Base-by-base conservation (phyloP, 352 stramenopile genomes). In the Blastocystis sp. region DNA sequence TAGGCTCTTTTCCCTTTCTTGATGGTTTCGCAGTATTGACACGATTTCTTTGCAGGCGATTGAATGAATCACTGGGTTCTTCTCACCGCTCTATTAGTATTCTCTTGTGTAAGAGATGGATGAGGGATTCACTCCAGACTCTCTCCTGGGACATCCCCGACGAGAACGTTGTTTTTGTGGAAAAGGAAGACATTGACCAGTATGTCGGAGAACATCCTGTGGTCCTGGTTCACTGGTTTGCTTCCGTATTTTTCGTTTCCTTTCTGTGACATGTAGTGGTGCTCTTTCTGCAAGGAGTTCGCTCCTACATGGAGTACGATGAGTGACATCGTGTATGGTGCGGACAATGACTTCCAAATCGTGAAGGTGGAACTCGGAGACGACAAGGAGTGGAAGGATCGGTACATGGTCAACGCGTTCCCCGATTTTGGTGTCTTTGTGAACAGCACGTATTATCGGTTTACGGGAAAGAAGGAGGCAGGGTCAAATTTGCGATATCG, bases 371-470 rank as follows among this genome's bases (percentile, higher is more conserved):
- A 73, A 51, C 18, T 73, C 7, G 61, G 61, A 51, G 61, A 73
- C 29, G 61, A 73, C 29, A 73, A 73, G 18, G 61, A 73, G 29
- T 73, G 36, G 32, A 51, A 51, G 18, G 61, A 73, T 48, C 61
- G 61, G 4, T 73, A 51, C 36, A 51, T 29, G 21, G 61, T 73
- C 32, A 51, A 32, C n/a, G 29, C 36, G 4, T 73, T 73, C 18
- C 61, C 61, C 8, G 61, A 73, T 46, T 73, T 73, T 51, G 61
- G 61, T 36, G 61, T 73, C 32, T 73, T 73, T 73, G 61, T 73
- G 4, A 51, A 73, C 29, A 40, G 61, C 16, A 51, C 27, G 18
- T 73, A 73, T 51, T 46, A 51, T 29, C 61, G 61, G n/a, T 73
- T 27, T 40, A 73, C 27, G 16, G 61, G 61, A 53, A 46, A 73